Evolutionary conservation across 306 rosid genomes (phyloP), one percentile per base, ranked within the genome.

Genomic region (Lotus japonicus): DNA sequence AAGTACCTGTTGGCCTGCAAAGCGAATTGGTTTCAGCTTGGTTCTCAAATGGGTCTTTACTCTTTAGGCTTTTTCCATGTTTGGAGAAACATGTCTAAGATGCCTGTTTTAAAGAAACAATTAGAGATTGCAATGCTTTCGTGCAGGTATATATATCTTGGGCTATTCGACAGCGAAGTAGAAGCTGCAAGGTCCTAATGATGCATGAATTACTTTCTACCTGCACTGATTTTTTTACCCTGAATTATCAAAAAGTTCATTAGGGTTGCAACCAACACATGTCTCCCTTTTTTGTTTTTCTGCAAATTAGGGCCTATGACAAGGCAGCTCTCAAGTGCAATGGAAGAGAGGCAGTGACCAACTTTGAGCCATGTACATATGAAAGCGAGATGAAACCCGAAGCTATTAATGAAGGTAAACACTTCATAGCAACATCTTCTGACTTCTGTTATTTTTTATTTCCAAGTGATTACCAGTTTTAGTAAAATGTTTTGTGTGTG

Each of bases 111-210:
- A 75, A 76, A 79, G 84, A 74, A 80, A 79, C 70, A 44, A 68
- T 83, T 88, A 82, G 95, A 84, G 96, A 80, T 94, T 86, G 81
- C 86, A 68, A 79, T 95, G 92, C 89, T 95, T 95, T 87, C 85
- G 41, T 95, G 99, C 97, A 95, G 99, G 97, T 91, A 95, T 88
- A 85, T 95, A 83, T 95, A 95, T 88, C 97, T 95, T 87, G 99
- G 97, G 85, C 97, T 95, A 69, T 95, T 95, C 95, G 95, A 95
- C 95, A 90, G 85, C 62, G 99, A 95, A 89, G 97, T 95, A 88
- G 99, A 95, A 91, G 97, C 97, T 88, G 99, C 99, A 91, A 95
- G 99, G 99, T 95, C 92, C 81, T 85, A 79, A 72, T 85, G 86
- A 92, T 81, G 60, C 92, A 90, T 86, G 80, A 90, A 87, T 85